These are phyloP conservation scores for Ogataea neopini DNA, from an alignment of 805 yeast species.

Conservation along the genomic window DNA sequence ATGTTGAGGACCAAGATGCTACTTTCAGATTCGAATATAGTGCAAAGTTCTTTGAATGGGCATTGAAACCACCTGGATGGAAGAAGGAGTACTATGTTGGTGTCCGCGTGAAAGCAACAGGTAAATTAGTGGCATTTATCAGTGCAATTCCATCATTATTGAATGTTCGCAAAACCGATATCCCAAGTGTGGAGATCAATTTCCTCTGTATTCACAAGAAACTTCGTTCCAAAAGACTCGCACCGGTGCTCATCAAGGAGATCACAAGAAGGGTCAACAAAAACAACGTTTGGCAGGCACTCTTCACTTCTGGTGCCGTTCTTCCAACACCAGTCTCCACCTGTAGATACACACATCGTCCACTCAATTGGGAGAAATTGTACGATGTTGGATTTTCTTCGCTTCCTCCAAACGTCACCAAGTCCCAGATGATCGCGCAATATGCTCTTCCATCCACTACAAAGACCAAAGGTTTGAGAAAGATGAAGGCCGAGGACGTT, in stretches of 20 bases:
- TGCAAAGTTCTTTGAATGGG: slow-evolving; percentile 85
- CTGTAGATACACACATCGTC: slow-evolving; percentile 90
- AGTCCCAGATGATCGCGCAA: slow-evolving; percentile 62
- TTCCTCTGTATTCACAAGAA: slow-evolving; percentile 94
- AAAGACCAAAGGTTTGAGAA: slow-evolving; percentile 55
- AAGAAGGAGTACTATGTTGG: slow-evolving; percentile 87
- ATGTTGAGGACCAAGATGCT: slow-evolving; percentile 93
- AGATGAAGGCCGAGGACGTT: slow-evolving; percentile 59
- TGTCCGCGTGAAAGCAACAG: slow-evolving; percentile 76
- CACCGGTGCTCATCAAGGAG: slow-evolving; percentile 92
- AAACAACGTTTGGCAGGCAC: slow-evolving; percentile 89
- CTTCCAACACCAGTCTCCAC: slow-evolving; percentile 91
- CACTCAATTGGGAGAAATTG: slow-evolving; percentile 87
- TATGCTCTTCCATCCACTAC: slow-evolving; percentile 57
- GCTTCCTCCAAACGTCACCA: slow-evolving; percentile 70
- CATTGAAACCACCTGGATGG: slow-evolving; percentile 93
- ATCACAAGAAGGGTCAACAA: slow-evolving; percentile 90
- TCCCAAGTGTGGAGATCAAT: slow-evolving; percentile 84
- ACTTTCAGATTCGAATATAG: slow-evolving; percentile 90
- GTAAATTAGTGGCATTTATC: slow-evolving; percentile 86
- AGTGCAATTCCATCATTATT: slow-evolving; percentile 83
- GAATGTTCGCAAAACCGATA: slow-evolving; percentile 47
- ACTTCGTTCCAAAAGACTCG: slow-evolving; percentile 86
- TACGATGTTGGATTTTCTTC: slow-evolving; percentile 88
- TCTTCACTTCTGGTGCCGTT: slow-evolving; percentile 89